phyloP scores from a whole-genome alignment of 768 basidiomycete species.

The Rubroboletus pulcherrimus region DNA sequence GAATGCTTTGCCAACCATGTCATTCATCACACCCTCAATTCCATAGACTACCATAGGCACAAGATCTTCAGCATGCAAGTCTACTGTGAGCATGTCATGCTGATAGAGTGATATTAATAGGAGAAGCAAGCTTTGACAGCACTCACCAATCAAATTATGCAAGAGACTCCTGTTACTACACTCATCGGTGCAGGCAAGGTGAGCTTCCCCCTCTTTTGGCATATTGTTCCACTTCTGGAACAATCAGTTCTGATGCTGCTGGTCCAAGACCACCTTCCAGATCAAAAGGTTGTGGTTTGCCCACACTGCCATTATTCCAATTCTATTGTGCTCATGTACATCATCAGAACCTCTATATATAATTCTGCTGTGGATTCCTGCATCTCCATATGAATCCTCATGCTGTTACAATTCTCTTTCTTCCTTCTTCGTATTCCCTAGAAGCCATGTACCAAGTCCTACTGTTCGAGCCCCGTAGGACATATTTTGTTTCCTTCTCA shows the following conservation, averaged over 20 bases:
- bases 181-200: neutral
- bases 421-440: no score
- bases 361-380: neutral
- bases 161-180: neutral
- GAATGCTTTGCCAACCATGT: neutral
- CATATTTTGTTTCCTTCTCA: no score
- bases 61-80: slow-evolving; percentile 1
- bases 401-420: no score
- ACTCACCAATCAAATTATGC: slow-evolving; percentile 11
- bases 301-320: no score
- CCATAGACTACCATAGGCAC: neutral
- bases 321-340: no score
- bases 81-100: slow-evolving; percentile 3
- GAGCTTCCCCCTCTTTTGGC: no score
- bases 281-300: no score
- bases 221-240: no score
- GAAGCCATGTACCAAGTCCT: no score
- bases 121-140: neutral
- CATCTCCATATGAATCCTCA: slow-evolving; percentile 5
- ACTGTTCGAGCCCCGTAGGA: no score
- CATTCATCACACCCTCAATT: slow-evolving; percentile 4
- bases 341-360: slow-evolving; percentile 5
- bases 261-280: no score
- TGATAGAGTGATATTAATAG: neutral
- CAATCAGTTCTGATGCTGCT: no score